Base-by-base conservation (phyloP, 2,329 filamentous ascomycete species). In the Microcera coccophila region DNA sequence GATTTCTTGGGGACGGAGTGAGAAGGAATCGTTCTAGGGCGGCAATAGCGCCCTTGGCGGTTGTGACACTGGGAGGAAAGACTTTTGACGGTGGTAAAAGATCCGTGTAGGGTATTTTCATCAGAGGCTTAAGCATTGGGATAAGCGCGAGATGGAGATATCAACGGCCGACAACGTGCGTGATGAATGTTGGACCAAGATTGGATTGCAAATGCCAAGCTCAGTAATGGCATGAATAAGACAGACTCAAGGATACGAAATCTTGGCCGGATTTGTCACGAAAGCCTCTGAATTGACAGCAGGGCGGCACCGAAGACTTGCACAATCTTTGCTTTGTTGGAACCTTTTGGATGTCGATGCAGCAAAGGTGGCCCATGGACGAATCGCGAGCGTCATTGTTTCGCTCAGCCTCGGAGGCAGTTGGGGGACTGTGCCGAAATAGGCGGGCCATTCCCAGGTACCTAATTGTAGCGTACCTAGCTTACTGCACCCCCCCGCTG, bases 31-130 rank as follows among this genome's bases (percentile, higher is more conserved):
- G 74, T 21, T 79, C 71, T 36, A 98, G 76, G 3, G 90, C 90
- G 22, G 81, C 76, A 49, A 95, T 75, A 41, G 90, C 90, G 19
- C 87, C 87, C 5, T 77, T 64, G 29, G 86, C 62, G 2, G 85
- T 85, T 36, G 73, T 75, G 38, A 91, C 90, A 47, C 78, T 81
- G 36, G 75, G 66, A 4, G 93, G 93, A 47, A 89, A 76, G 61
- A 93, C 82, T 39, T 75, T 78, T 3, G 90, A 86, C 19, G 83
- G 72, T 18, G 90, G 82, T 42, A 96, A 76, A 32, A 87, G 83
- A 52, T 87, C 82, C 60, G 89, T 95, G 64, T 91, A 97, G 45
- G 91, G 91, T 58, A 97, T 94, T 54, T 90, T 84, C 71, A 95
- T 84, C 45, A 89, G 78, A 57, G 84, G 78, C 66, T 79, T 85